Evolutionary conservation across 2,329 filamentous ascomycete genomes (phyloP).

Genomic region (Neocucurbitaria cava): DNA sequence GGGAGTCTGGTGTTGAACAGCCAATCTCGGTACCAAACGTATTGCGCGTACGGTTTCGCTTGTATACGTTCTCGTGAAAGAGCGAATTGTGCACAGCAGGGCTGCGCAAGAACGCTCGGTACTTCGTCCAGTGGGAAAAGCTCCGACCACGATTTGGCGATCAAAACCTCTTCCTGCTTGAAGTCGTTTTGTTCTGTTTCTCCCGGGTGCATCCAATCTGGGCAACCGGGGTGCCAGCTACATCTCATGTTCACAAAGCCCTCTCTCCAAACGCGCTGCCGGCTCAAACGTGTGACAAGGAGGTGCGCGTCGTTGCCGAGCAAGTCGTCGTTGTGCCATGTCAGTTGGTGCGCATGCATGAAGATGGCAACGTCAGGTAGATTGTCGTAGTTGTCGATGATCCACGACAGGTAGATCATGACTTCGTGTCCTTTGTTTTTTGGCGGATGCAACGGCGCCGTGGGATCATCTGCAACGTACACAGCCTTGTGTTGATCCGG

Average conservation of each 20-base stretch:
- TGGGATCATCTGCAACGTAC: slow-evolving; percentile 62
- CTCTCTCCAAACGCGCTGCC: slow-evolving; percentile 55
- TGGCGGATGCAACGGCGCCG: slow-evolving; percentile 57
- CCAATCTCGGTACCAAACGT: slow-evolving; percentile 67
- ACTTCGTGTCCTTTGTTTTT: slow-evolving; percentile 69
- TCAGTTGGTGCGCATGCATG: slow-evolving; percentile 65
- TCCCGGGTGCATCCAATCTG: slow-evolving; percentile 61
- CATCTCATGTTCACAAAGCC: slow-evolving; percentile 65
- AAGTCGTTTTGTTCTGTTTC: slow-evolving; percentile 44
- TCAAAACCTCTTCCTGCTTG: slow-evolving; percentile 54
- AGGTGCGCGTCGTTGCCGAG: slow-evolving; percentile 53
- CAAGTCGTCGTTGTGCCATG: slow-evolving; percentile 66
- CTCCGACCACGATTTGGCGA: slow-evolving; percentile 56
- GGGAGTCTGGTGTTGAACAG: slow-evolving; percentile 62
- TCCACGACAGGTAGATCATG: slow-evolving; percentile 67
- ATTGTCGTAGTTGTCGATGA: slow-evolving; percentile 67
- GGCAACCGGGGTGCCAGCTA: slow-evolving; percentile 63
- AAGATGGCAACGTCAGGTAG: slow-evolving; percentile 67
- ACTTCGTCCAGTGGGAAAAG: slow-evolving; percentile 57
- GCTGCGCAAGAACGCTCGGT: slow-evolving; percentile 62
- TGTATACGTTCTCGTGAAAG: slow-evolving; percentile 64
- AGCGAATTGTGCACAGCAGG: slow-evolving; percentile 71
- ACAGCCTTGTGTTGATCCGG: slow-evolving; percentile 55
- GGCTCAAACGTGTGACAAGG: slow-evolving; percentile 55
- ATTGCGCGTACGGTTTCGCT: slow-evolving; percentile 60